phyloP scores from a whole-genome alignment of 2,329 filamentous ascomycete genomes.

The Lachnellula suecica region DNA sequence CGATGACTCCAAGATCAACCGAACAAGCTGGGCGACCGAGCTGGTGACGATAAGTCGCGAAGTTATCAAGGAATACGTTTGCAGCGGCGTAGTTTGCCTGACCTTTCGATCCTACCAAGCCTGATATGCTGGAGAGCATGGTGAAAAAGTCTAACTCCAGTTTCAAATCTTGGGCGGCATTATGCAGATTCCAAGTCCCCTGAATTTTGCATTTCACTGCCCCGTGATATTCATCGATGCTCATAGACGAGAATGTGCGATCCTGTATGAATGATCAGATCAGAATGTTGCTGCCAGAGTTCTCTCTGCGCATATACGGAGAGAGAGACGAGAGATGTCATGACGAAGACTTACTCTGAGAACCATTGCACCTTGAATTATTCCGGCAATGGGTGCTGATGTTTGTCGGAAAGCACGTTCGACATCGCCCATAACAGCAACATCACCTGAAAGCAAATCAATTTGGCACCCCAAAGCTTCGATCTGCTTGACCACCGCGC shows the following conservation, averaged over 20 bases:
- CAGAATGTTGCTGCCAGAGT: not conserved
- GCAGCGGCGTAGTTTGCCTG: conserved; percentile 50
- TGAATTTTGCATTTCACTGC: conserved; percentile 12
- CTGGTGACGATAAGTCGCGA: conserved; percentile 38
- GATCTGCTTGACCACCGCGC: conserved; percentile 6
- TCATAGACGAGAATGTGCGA: conserved; percentile 14
- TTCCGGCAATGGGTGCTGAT: conserved; percentile 17
- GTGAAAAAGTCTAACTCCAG: conserved; percentile 40
- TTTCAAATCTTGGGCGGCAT: conserved; percentile 18
- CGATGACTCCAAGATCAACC: conserved; percentile 53
- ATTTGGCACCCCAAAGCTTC: conserved; percentile 11
- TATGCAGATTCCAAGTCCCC: conserved; percentile 25
- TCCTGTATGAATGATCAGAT: conserved; percentile 1
- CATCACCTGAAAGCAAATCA: conserved; percentile 11
- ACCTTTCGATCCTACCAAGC: conserved; percentile 33
- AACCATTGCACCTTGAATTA: conserved; percentile 36
- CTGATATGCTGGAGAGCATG: conserved; percentile 37
- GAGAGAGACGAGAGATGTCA: too few relatives aligned
- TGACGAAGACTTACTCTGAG: conserved; percentile 24
- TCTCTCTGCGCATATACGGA: too few relatives aligned
- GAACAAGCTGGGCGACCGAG: conserved; percentile 43
- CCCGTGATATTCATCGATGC: conserved; percentile 10
- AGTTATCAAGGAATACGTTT: conserved; percentile 46
- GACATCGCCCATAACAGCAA: conserved; percentile 10
- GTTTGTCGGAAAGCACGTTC: conserved; percentile 4